A percentile compares a stretch with the other conserved stretches of the same genome.
Conservation (phyloP, 345 rosid species). For the Populus davidiana region DNA sequence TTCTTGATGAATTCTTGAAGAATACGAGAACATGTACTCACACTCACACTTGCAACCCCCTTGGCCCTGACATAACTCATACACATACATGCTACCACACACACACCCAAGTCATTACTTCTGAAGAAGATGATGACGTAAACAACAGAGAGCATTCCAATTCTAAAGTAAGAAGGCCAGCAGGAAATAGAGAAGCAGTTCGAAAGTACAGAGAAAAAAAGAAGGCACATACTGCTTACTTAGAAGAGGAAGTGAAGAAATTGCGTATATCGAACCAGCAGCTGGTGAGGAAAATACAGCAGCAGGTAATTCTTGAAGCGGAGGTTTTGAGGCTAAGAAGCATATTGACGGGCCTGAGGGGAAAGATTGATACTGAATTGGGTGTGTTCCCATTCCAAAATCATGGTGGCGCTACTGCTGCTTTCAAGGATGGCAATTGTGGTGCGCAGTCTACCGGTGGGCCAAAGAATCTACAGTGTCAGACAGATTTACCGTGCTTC, state of each 20-base stretch:
- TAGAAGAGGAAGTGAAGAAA: slow-evolving; percentile 73
- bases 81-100: slow-evolving; percentile 74
- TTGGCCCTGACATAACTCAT: slow-evolving; percentile 56
- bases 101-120: slow-evolving; percentile 47
- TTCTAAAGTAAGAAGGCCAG: slow-evolving; percentile 37
- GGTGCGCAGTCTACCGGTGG: slow-evolving; percentile 20
- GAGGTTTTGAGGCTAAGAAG: slow-evolving; percentile 50
- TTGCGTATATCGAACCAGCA: slow-evolving; percentile 44
- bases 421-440: slow-evolving; percentile 39
- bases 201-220: slow-evolving; percentile 75
- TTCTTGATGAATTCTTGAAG: slow-evolving; percentile 39
- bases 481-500: slow-evolving; percentile 34
- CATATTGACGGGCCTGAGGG: slow-evolving; percentile 47
- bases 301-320: slow-evolving; percentile 49
- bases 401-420: slow-evolving; percentile 23
- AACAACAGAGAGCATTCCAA: slow-evolving; percentile 23
- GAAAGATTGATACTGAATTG: slow-evolving; percentile 51
- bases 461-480: slow-evolving; percentile 15
- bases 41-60: slow-evolving; percentile 76
- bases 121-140: slow-evolving; percentile 41
- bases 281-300: slow-evolving; percentile 47
- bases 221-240: slow-evolving; percentile 66
- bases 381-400: slow-evolving; percentile 45
- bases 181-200: slow-evolving; percentile 75
- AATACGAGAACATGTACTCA: slow-evolving; percentile 56